Conservation (phyloP, 768 basidiomycete genomes). For the Porphyrellus cyaneotinctus region DNA sequence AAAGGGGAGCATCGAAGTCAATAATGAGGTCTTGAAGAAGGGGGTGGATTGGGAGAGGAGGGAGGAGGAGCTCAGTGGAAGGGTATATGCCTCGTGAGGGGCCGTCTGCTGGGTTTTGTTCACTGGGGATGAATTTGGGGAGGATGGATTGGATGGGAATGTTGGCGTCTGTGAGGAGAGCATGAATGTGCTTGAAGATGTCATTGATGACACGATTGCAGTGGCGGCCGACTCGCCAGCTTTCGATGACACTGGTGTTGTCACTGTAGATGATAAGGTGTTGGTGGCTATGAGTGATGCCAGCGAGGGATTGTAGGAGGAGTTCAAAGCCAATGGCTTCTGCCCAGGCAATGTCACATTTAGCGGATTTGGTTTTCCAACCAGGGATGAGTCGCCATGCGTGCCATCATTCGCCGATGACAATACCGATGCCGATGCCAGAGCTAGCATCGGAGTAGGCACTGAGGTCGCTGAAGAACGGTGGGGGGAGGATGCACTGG, state of each 20-base stretch:
- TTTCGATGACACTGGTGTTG: not conserved
- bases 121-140: no score
- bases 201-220: not conserved
- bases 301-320: not conserved
- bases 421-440: not conserved
- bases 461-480: not conserved
- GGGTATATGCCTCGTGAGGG: not conserved
- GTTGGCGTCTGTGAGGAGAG: accelerated
- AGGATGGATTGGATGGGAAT: not conserved
- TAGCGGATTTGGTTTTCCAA: not conserved
- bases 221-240: not conserved
- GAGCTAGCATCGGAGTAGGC: not conserved
- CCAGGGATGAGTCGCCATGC: no score
- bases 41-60: not conserved
- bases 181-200: not conserved
- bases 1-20: no score
- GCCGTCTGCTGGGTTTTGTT: no score
- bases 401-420: not conserved
- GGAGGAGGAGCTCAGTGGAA: no score
- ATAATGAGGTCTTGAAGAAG: not conserved
- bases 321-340: not conserved
- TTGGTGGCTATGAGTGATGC: accelerated
- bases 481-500: not conserved
- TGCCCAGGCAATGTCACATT: not conserved
- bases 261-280: not conserved